These are phyloP conservation scores for Acarospora socialis DNA, from an alignment of 2,329 filamentous ascomycete genomes.

Conservation along the genomic window DNA sequence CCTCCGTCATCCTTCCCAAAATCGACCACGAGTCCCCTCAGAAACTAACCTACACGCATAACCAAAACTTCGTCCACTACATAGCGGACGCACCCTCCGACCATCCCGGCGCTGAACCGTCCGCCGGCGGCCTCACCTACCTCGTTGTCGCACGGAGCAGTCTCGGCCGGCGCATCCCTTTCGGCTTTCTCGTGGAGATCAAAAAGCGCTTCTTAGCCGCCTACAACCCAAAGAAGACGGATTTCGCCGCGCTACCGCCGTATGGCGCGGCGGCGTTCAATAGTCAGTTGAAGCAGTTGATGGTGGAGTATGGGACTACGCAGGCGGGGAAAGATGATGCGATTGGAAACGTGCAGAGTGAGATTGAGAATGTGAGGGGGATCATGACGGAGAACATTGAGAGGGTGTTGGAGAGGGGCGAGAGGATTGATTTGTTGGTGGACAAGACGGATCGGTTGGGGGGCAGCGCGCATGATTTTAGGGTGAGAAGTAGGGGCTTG, in stretches of 20 bases:
- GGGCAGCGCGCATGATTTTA: constrained; percentile 76
- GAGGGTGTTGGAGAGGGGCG: constrained; percentile 72
- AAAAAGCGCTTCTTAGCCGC: constrained; percentile 70
- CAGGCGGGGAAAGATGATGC: constrained; percentile 64
- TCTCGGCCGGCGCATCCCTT: constrained; percentile 76
- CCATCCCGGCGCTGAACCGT: constrained; percentile 37
- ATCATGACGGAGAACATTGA: constrained; percentile 97
- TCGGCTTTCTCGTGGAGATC: constrained; percentile 82
- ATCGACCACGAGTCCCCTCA: constrained; percentile 67
- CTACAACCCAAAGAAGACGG: constrained; percentile 51
- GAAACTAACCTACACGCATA: constrained; percentile 90
- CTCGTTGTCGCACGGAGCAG: constrained; percentile 72
- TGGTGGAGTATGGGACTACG: constrained; percentile 74
- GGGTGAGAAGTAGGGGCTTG: constrained; percentile 70
- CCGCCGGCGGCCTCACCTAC: constrained; percentile 75
- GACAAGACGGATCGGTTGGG: constrained; percentile 93
- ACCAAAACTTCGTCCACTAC: constrained; percentile 88
- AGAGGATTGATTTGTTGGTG: constrained; percentile 83
- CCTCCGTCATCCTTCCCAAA: constrained; percentile 88
- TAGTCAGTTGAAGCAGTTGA: constrained; percentile 55
- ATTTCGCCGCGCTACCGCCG: constrained; percentile 65
- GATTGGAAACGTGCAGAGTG: constrained; percentile 64
- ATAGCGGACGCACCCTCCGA: constrained; percentile 68
- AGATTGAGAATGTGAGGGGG: constrained; percentile 83
- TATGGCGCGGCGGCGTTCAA: constrained; percentile 91